A percentile compares a stretch with the other conserved stretches of the same genome.
Evolutionary conservation across 805 yeast species (phyloP).

Genomic region (Metschnikowia orientalis): DNA sequence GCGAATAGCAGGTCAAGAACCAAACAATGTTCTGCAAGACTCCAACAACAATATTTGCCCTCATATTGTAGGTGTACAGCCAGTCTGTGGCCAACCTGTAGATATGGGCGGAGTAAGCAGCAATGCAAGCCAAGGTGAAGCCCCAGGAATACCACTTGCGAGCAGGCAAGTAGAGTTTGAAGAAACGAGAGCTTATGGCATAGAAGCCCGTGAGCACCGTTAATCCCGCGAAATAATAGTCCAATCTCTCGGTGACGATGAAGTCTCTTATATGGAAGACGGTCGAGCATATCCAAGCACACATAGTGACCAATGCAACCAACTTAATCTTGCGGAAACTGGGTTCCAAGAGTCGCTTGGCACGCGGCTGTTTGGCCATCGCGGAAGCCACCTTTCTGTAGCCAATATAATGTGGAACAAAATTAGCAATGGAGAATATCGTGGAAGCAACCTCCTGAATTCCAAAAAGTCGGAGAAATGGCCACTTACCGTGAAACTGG

Average conservation of each 20-base stretch:
- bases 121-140: conserved; percentile 40
- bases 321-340: conserved; percentile 27
- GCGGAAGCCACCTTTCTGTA: conserved; percentile 9
- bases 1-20: conserved; percentile 26
- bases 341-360: conserved; percentile 3
- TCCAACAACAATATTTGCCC: conserved; percentile 78
- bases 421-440: conserved; percentile 60
- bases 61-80: conserved; percentile 93
- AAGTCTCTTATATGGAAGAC: conserved; percentile 87
- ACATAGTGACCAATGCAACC: conserved; percentile 57
- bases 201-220: conserved; percentile 80
- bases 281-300: conserved; percentile 85
- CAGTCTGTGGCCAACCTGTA: conserved; percentile 63
- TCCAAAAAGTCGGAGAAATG: conserved; percentile 72
- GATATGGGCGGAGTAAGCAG: conserved; percentile 62
- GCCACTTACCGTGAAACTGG: conserved; percentile 99
- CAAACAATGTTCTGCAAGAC: conserved; percentile 57
- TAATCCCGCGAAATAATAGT: conserved; percentile 89
- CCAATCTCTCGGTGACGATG: conserved; percentile 73
- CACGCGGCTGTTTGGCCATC: conserved; percentile 2
- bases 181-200: conserved; percentile 57
- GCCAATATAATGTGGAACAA: conserved; percentile 26
- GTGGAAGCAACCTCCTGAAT: conserved; percentile 82
- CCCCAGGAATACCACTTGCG: conserved; percentile 21
- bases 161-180: conserved; percentile 48